Conservation (phyloP, 768 basidiomycete genomes). For the Trametes coccinea region DNA sequence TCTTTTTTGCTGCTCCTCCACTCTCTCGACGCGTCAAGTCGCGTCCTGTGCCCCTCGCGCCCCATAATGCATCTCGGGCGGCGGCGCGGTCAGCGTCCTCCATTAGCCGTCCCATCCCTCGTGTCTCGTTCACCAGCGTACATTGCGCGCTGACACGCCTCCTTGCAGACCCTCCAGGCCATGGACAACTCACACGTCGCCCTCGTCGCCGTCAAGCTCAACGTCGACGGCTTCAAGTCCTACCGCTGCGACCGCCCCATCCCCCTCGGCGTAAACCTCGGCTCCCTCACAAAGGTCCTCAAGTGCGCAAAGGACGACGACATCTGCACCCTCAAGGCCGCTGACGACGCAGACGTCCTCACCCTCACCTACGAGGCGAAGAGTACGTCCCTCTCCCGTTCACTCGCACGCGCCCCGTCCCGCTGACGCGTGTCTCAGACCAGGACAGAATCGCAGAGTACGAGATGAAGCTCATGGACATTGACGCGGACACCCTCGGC, state of each 20-base stretch:
- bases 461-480: conserved; percentile 99
- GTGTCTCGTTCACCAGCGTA: background rate
- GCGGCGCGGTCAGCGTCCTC: too few relatives aligned
- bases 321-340: conserved; percentile 84
- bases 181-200: conserved; percentile 99
- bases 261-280: conserved; percentile 86
- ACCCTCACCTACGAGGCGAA: conserved; percentile 89
- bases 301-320: conserved; percentile 98
- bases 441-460: conserved; percentile 95
- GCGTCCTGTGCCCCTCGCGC: too few relatives aligned
- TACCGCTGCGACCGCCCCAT: conserved; percentile 96
- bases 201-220: conserved; percentile 85
- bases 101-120: too few relatives aligned
- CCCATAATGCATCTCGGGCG: too few relatives aligned
- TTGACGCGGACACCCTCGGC: conserved; percentile 90
- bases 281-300: conserved; percentile 89
- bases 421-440: conserved; percentile 45
- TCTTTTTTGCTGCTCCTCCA: background rate
- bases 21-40: background rate
- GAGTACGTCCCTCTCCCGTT: conserved; percentile 50
- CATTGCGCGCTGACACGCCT: background rate
- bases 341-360: conserved; percentile 87
- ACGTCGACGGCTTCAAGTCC: conserved; percentile 74
- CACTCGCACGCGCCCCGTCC: too few relatives aligned
- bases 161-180: conserved; percentile 76